A percentile compares a stretch with the other conserved stretches of the same genome.
These are phyloP conservation scores for Penicilliopsis zonata DNA, from an alignment of 495 filamentous ascomycete species.

Conservation along the genomic window DNA sequence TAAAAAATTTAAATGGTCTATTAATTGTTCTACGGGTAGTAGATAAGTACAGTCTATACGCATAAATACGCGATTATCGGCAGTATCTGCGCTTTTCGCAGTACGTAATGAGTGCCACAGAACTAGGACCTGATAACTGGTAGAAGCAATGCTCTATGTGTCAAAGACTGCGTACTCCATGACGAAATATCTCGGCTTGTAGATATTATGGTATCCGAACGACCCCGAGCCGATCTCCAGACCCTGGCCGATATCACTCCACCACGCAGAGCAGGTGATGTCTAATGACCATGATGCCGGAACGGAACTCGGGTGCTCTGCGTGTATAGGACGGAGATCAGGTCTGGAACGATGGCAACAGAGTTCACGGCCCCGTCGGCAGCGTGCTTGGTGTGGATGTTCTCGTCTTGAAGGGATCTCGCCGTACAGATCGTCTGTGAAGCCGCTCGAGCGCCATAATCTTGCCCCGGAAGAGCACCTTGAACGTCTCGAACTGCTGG, in stretches of 20 bases:
- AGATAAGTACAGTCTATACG: too few species aligned
- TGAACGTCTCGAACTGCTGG: slow-evolving; percentile 37
- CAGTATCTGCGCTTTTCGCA: too few species aligned
- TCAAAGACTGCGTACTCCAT: too few species aligned
- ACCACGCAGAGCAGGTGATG: slow-evolving; percentile 43
- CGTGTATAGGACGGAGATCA: slow-evolving; percentile 48
- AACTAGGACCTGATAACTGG: too few species aligned
- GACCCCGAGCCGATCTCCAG: slow-evolving; percentile 7
- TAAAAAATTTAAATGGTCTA: too few species aligned
- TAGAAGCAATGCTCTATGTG: too few species aligned
- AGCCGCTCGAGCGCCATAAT: slow-evolving; percentile 42
- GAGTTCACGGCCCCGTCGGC: slow-evolving; percentile 26
- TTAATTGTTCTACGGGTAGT: too few species aligned
- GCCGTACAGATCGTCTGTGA: slow-evolving; percentile 37
- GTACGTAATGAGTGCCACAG: too few species aligned
- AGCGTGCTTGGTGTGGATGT: slow-evolving; percentile 39
- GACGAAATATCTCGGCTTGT: too few species aligned
- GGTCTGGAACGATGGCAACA: slow-evolving; percentile 46
- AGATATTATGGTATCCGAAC: background rate
- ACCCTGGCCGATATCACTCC: slow-evolving; percentile 31
- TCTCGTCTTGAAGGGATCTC: slow-evolving; percentile 56
- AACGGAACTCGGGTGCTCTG: slow-evolving; percentile 50
- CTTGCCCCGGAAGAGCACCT: slow-evolving; percentile 49
- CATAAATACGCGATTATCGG: too few species aligned
- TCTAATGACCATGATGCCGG: slow-evolving; percentile 46